Conservation (phyloP, 768 basidiomycete genomes). For the Pleurotus sapidus region DNA sequence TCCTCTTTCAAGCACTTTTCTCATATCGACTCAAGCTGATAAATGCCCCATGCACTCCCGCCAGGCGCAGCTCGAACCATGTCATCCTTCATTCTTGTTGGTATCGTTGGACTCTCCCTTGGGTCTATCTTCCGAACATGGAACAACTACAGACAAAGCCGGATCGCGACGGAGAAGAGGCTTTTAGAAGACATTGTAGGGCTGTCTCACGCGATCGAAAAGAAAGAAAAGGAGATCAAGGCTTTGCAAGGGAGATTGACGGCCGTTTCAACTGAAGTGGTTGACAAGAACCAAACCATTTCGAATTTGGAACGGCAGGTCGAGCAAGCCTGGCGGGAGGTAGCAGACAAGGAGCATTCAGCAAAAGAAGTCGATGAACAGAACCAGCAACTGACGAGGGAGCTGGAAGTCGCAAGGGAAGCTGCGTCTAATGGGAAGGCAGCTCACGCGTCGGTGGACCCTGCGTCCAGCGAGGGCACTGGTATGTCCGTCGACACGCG, state of each 20-base stretch:
- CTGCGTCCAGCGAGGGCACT: not conserved
- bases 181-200: constrained; percentile 3
- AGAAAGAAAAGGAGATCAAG: constrained; percentile 7
- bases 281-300: constrained; percentile 1
- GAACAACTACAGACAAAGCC: not conserved
- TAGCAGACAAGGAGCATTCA: not conserved
- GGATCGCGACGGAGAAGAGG: not conserved
- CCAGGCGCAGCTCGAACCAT: constrained; percentile 7
- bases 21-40: constrained; percentile 3
- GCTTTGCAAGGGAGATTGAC: not conserved
- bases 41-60: constrained; percentile 6
- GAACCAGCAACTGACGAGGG: not conserved
- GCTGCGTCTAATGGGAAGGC: not conserved
- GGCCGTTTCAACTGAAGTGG: not conserved
- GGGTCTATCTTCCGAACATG: constrained; percentile 4
- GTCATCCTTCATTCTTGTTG: constrained; percentile 4
- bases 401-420: not conserved
- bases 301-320: not conserved
- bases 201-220: constrained; percentile 1
- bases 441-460: not conserved
- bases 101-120: constrained; percentile 1
- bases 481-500: not conserved
- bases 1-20: not conserved
- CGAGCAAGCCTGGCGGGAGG: not conserved
- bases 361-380: not conserved